A percentile compares a stretch with the other conserved stretches of the same genome.
These are phyloP conservation scores for Ganoderma lucidum DNA, from an alignment of 1,284 basidiomycete genomes.

Conservation along the genomic window DNA sequence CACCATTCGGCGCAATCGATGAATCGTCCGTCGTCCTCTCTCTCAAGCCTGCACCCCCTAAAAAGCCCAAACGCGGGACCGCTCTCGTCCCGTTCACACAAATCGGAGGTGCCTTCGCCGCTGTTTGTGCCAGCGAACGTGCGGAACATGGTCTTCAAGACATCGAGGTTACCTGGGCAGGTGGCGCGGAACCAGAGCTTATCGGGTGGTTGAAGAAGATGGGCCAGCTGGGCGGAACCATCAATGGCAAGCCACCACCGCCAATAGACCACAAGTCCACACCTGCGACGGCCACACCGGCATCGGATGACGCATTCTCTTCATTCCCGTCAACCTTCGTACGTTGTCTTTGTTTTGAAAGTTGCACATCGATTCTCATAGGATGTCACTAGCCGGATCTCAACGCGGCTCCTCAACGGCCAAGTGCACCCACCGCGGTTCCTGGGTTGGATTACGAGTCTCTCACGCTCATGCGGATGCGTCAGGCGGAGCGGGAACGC, in stretches of 20 bases:
- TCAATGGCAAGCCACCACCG: conserved; percentile 7
- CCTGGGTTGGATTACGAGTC: conserved; percentile 79
- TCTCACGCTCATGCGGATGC: conserved; percentile 80
- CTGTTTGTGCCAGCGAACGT: conserved; percentile 66
- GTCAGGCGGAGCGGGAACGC: conserved; percentile 81
- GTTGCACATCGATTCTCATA: conserved; percentile 1
- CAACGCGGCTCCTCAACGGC: conserved; percentile 34
- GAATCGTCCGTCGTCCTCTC: conserved; percentile 69
- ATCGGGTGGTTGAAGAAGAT: conserved; percentile 78
- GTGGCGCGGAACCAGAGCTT: conserved; percentile 76
- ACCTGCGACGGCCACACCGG: conserved; percentile 6
- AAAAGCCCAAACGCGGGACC: conserved; percentile 70
- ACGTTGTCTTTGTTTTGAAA: conserved; percentile 38
- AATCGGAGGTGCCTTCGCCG: conserved; percentile 76
- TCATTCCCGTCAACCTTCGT: conserved; percentile 69
- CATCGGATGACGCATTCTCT: conserved; percentile 14
- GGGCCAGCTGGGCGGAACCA: conserved; percentile 59
- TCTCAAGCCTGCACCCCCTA: conserved; percentile 58
- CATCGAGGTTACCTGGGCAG: conserved; percentile 59
- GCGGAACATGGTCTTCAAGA: conserved; percentile 51
- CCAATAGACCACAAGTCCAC: conserved; percentile 2
- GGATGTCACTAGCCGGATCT: conserved; percentile 38
- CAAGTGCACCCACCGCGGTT: conserved; percentile 36
- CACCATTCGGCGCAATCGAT: conserved; percentile 69
- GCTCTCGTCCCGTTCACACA: conserved; percentile 79